A percentile compares a stretch with the other conserved stretches of the same genome.
phyloP scores from a whole-genome alignment of 106 monocot genomes.

The Phalaenopsis equestris region DNA sequence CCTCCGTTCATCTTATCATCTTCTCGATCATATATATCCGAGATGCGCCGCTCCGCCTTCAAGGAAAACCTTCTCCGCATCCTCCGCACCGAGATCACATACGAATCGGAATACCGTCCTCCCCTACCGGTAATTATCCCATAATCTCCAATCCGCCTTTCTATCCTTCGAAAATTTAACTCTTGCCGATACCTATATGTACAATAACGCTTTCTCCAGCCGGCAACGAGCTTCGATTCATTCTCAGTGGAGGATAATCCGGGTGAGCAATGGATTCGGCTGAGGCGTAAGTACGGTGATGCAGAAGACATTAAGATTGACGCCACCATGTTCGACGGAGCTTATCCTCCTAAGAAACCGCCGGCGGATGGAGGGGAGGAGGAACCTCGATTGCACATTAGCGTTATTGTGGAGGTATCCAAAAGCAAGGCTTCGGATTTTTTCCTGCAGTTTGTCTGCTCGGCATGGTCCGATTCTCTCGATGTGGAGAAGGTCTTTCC shows the following conservation, averaged over 20 bases:
- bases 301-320: constrained; percentile 60
- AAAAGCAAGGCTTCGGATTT: constrained; percentile 20
- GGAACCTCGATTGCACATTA: constrained; percentile 44
- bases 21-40: constrained; percentile 39
- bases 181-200: not conserved
- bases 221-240: constrained; percentile 19
- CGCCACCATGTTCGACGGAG: constrained; percentile 69
- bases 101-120: constrained; percentile 26
- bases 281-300: constrained; percentile 16
- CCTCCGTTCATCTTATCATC: not conserved
- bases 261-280: constrained; percentile 65
- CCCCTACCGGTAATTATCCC: constrained; percentile 15
- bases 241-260: constrained; percentile 55
- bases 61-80: constrained; percentile 66
- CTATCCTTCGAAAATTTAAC: not conserved
- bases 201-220: constrained; percentile 1
- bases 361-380: constrained; percentile 18
- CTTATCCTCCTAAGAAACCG: constrained; percentile 15
- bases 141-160: not conserved
- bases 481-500: constrained; percentile 61
- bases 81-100: constrained; percentile 64
- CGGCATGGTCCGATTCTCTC: constrained; percentile 59
- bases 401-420: constrained; percentile 44
- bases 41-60: constrained; percentile 55
- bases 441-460: constrained; percentile 61